A percentile compares a stretch with the other conserved stretches of the same genome.
phyloP scores from a whole-genome alignment of 2,329 filamentous ascomycete species.

The Penicillium griseofulvum region DNA sequence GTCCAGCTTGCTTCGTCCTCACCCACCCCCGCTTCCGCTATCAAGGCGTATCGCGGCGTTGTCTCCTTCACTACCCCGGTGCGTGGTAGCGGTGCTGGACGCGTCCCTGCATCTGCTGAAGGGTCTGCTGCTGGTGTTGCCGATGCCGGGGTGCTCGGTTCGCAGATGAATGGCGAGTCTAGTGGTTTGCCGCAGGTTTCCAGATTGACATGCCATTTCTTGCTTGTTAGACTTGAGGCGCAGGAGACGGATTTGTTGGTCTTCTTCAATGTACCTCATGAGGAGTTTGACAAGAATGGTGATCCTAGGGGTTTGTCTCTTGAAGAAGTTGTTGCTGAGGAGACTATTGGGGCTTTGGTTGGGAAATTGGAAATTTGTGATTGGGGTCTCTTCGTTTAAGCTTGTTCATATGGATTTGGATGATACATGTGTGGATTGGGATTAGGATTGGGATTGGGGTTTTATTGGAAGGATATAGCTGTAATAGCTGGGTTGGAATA shows the following conservation, averaged over 20 bases:
- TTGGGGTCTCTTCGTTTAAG: conserved; percentile 67
- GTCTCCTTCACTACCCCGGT: conserved; percentile 25
- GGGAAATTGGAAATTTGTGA: conserved; percentile 74
- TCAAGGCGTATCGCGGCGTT: conserved; percentile 29
- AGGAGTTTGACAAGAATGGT: conserved; percentile 67
- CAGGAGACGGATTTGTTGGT: conserved; percentile 78
- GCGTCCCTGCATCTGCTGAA: not conserved
- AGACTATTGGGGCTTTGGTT: conserved; percentile 54
- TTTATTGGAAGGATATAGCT: not conserved
- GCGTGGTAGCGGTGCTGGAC: conserved; percentile 5
- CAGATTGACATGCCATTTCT: conserved; percentile 68
- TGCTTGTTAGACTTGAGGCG: conserved; percentile 71
- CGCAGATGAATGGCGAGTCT: not conserved
- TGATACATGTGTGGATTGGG: not conserved
- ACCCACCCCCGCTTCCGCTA: conserved; percentile 7
- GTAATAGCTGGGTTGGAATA: not conserved
- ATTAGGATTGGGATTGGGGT: not conserved
- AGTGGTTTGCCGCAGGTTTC: conserved; percentile 14
- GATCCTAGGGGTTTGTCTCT: conserved; percentile 66
- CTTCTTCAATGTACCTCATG: conserved; percentile 83
- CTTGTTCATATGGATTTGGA: not conserved
- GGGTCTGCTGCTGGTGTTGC: not conserved
- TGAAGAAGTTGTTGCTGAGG: conserved; percentile 55
- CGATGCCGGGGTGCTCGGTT: not conserved
- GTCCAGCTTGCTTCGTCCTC: conserved; percentile 48